Evolutionary conservation across 306 rosid species (phyloP), one percentile per base, ranked within the genome.

Genomic region (Ammopiptanthus mongolicus): DNA sequence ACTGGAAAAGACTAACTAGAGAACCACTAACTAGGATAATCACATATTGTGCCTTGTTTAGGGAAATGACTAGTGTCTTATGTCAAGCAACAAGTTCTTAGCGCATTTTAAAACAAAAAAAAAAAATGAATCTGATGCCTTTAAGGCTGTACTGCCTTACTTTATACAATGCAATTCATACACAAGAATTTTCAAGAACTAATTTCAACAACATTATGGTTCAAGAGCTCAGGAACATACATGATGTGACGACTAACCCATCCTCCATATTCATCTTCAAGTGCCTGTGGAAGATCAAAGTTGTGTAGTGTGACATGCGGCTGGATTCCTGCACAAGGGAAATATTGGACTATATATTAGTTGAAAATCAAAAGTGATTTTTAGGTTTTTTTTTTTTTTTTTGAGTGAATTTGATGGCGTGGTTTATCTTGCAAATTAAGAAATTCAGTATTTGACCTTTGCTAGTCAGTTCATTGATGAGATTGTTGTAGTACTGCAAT

Each of bases 181-280:
- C 42, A 60, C 12, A n/a, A 28, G 42, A 29, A 59, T 15, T 46
- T 46, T 46, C 51, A 46, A 3, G 15, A 46, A 12, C 3, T 46
- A 46, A 46, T 46, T 46, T 41, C 51, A 46, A 46, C 51, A 13
- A 12, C 2, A 13, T 46, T 46, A 39, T 4, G 18, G 18, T 2
- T 25, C 4, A 64, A 56, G 46, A 42, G 41, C n/a, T 63, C 21
- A 72, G 29, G 28, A 15, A 14, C 88, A 28, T 82, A 86, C 90
- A 90, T 75, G 44, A 86, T 76, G 34, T 77, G 48, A 28, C 67
- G 79, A 55, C 86, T 82, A 59, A 86, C 14, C 96, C 92, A 90
- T 80, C 92, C 92, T 64, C 89, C 90, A 51, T 90, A 90, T 48
- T 84, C 86, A 62, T 86, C 88, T 11, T 90, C 96, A 28, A 87